These are phyloP conservation scores for Artemisia annua DNA, from an alignment of 129 eudicot genomes.

Conservation along the genomic window DNA sequence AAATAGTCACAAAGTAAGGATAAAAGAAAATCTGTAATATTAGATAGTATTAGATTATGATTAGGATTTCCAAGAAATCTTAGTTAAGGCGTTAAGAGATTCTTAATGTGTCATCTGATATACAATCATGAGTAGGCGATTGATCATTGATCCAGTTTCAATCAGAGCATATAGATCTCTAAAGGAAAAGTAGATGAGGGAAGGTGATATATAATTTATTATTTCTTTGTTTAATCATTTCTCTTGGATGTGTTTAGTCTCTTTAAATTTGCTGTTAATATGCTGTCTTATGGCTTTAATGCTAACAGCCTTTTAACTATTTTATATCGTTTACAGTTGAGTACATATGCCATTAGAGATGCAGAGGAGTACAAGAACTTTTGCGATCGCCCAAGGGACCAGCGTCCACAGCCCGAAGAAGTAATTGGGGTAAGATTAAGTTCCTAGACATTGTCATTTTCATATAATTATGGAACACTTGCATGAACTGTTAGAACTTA, in stretches of 20 bases:
- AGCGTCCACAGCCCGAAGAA: conserved; percentile 97
- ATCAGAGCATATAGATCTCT: too few relatives aligned
- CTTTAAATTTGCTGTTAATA: background rate
- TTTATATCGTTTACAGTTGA: conserved; percentile 46
- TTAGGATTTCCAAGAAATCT: too few relatives aligned
- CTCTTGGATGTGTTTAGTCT: background rate
- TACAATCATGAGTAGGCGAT: too few relatives aligned
- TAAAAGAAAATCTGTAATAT: background rate
- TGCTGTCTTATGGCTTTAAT: background rate
- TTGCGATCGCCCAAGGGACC: conserved; percentile 92
- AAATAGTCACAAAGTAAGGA: background rate
- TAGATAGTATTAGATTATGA: too few relatives aligned
- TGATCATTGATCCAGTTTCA: too few relatives aligned
- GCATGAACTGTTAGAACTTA: conserved; percentile 6
- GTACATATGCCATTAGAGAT: conserved; percentile 94
- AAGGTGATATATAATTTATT: too few relatives aligned
- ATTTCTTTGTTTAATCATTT: too few relatives aligned
- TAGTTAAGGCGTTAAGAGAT: too few relatives aligned
- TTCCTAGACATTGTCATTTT: conserved; percentile 1
- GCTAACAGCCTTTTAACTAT: conserved; percentile 22
- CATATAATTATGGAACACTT: background rate
- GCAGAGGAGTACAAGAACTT: conserved; percentile 98
- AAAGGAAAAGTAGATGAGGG: too few relatives aligned
- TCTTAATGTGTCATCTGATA: too few relatives aligned
- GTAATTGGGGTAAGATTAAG: conserved; percentile 76